phyloP scores from a whole-genome alignment of 2,329 filamentous ascomycete species.

The Hypomyces perniciosus region DNA sequence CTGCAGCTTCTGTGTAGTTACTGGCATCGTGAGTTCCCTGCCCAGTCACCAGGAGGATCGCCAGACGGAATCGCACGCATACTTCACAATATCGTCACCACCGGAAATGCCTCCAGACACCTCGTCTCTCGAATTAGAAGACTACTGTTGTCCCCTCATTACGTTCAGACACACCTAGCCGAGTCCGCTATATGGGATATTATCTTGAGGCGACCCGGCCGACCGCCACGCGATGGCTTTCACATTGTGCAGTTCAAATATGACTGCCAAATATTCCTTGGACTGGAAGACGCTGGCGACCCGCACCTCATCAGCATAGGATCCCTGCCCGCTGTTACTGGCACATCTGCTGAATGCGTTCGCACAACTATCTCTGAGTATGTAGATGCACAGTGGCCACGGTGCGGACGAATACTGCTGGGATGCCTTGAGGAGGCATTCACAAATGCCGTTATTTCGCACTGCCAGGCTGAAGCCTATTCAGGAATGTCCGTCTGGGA shows the following conservation, averaged over 20 bases:
- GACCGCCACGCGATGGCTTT: constrained; percentile 29
- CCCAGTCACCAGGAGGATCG: constrained; percentile 27
- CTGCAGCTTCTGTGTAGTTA: constrained; percentile 31
- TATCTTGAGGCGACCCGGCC: constrained; percentile 24
- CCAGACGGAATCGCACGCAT: constrained; percentile 30
- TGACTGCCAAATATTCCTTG: constrained; percentile 28
- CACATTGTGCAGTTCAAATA: constrained; percentile 31
- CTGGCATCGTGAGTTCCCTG: constrained; percentile 31
- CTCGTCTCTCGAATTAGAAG: constrained; percentile 26
- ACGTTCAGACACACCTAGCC: constrained; percentile 32
- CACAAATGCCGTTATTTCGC: constrained; percentile 21
- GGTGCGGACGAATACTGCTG: constrained; percentile 25
- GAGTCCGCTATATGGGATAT: constrained; percentile 34
- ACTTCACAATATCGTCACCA: constrained; percentile 24
- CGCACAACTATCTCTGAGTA: constrained; percentile 31
- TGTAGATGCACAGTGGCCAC: constrained; percentile 26
- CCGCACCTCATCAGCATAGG: constrained; percentile 24
- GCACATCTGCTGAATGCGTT: constrained; percentile 28
- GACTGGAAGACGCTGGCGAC: constrained; percentile 24
- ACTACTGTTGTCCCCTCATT: constrained; percentile 28
- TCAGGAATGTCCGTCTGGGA: constrained; percentile 33
- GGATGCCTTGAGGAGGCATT: constrained; percentile 28
- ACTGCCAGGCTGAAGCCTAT: constrained; percentile 20
- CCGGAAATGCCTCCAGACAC: constrained; percentile 23
- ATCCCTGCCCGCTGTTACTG: constrained; percentile 28